These are phyloP conservation scores for Ophiocordyceps unilateralis DNA, from an alignment of 2,329 filamentous ascomycete genomes.

Conservation along the genomic window DNA sequence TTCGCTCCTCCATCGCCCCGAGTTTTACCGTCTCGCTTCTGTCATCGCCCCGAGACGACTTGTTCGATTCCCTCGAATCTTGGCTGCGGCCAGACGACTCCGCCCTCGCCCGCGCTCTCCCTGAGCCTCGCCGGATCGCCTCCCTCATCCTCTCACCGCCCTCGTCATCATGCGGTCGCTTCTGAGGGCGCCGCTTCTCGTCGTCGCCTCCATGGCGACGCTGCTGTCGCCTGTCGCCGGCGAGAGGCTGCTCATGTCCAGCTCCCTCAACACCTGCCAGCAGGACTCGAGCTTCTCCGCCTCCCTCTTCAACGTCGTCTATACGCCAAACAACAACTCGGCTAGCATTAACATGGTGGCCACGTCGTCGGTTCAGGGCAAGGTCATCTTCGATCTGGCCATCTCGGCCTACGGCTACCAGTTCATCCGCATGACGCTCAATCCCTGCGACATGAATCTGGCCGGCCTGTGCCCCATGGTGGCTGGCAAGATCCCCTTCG, in stretches of 20 bases:
- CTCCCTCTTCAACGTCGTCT: constrained; percentile 72
- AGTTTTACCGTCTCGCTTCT: no score
- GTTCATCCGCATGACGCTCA: constrained; percentile 46
- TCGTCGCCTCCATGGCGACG: constrained; percentile 26
- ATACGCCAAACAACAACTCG: constrained; percentile 58
- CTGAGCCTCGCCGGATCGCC: not conserved
- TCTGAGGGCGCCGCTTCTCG: constrained; percentile 24
- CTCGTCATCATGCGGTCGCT: constrained; percentile 27
- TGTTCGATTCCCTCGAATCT: no score
- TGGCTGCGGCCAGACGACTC: no score
- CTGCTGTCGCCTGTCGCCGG: constrained; percentile 33
- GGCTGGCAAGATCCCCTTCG: constrained; percentile 61
- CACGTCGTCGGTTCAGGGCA: constrained; percentile 66
- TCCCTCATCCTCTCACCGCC: not conserved
- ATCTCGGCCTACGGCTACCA: constrained; percentile 72
- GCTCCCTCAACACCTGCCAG: constrained; percentile 73
- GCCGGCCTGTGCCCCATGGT: constrained; percentile 81
- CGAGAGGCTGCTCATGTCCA: constrained; percentile 57
- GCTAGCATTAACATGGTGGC: constrained; percentile 61
- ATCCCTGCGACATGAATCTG: constrained; percentile 60
- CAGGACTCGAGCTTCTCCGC: constrained; percentile 72
- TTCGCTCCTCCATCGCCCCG: not conserved
- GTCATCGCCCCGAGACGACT: not conserved
- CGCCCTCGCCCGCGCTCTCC: not conserved
- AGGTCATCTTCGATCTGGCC: constrained; percentile 59